These are phyloP conservation scores for Remersonia thermophila DNA, from an alignment of 2,329 filamentous ascomycete genomes.

Conservation along the genomic window DNA sequence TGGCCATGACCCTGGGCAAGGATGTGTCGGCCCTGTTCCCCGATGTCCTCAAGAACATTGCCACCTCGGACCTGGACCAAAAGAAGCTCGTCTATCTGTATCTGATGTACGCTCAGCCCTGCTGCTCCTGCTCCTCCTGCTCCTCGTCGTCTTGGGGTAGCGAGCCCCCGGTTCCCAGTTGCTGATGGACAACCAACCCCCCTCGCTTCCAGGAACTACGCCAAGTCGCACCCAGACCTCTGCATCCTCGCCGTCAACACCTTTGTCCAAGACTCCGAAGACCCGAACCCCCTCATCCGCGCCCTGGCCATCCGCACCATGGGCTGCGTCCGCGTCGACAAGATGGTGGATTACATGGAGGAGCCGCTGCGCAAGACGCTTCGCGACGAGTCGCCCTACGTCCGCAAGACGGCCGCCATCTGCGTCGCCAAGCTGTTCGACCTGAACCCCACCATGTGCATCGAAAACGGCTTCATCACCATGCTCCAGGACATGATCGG, in stretches of 20 bases:
- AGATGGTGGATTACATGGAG: slow-evolving; percentile 99
- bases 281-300: slow-evolving; percentile 90
- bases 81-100: slow-evolving; percentile 99
- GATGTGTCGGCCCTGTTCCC: slow-evolving; percentile 96
- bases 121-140: too few species aligned
- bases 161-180: too few species aligned
- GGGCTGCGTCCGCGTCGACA: slow-evolving; percentile 96
- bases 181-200: slow-evolving; percentile 26
- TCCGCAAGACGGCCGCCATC: slow-evolving; percentile 94
- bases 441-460: slow-evolving; percentile 78
- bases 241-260: slow-evolving; percentile 99
- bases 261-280: slow-evolving; percentile 97
- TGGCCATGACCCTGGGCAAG: slow-evolving; percentile 98
- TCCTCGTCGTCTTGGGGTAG: too few species aligned
- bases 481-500: slow-evolving; percentile 90
- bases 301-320: slow-evolving; percentile 94
- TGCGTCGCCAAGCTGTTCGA: slow-evolving; percentile 98
- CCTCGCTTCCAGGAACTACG: slow-evolving; percentile 67
- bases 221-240: slow-evolving; percentile 95
- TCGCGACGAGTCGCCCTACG: slow-evolving; percentile 93
- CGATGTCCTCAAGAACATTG: slow-evolving; percentile 97
- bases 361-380: slow-evolving; percentile 92
- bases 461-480: slow-evolving; percentile 94
- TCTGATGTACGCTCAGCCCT: slow-evolving; percentile 56
- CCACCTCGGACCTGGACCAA: slow-evolving; percentile 85